A percentile compares a stretch with the other conserved stretches of the same genome.
Conservation (phyloP, 148 eudicot genomes). For the Drosera capensis region DNA sequence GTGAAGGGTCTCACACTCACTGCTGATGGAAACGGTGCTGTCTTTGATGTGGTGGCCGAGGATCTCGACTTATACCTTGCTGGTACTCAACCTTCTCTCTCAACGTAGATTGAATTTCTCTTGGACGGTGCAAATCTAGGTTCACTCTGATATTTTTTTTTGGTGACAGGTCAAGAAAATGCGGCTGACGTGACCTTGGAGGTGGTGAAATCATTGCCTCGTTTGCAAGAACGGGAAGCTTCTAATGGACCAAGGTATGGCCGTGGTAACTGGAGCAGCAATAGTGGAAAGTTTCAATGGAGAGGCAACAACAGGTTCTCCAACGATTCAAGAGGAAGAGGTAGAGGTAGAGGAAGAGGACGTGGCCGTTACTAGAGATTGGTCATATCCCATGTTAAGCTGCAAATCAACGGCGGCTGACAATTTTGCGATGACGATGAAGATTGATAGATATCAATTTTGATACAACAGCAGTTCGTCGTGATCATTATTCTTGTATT, state of each 20-base stretch:
- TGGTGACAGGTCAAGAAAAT: constrained; percentile 41
- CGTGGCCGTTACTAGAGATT: no score
- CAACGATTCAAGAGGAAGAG: constrained; percentile 27
- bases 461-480: no score
- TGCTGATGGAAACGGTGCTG: constrained; percentile 69
- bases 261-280: constrained; percentile 14
- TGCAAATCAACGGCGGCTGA: no score
- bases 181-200: constrained; percentile 58
- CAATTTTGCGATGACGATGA: no score
- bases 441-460: no score
- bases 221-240: constrained; percentile 48
- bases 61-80: constrained; percentile 52
- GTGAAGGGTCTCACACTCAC: constrained; percentile 64
- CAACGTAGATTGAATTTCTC: no score
- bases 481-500: no score
- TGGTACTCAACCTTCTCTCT: constrained; percentile 27
- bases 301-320: constrained; percentile 26
- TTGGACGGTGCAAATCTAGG: no score
- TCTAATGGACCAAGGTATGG: constrained; percentile 47
- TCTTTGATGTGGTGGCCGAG: constrained; percentile 56
- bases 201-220: constrained; percentile 55
- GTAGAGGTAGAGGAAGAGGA: constrained; percentile 24
- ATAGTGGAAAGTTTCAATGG: no score
- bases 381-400: no score
- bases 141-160: neutral